These are phyloP conservation scores for Scheffersomyces titani DNA, from an alignment of 1,139 yeast species.

Conservation along the genomic window DNA sequence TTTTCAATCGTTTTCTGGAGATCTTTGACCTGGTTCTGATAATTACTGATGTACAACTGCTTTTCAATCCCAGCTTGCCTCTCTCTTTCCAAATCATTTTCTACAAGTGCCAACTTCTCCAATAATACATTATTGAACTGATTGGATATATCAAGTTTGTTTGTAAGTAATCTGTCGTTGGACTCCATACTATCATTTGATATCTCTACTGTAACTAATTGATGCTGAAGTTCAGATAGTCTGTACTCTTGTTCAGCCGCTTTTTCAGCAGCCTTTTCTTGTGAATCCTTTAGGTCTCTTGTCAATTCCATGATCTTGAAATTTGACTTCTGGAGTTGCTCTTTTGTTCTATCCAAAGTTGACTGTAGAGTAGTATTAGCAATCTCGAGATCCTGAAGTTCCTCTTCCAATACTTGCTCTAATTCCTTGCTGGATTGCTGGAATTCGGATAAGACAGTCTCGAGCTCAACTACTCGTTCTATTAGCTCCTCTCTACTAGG, in stretches of 20 bases:
- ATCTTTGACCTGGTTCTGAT: slow-evolving; percentile 33
- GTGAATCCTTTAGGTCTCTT: slow-evolving; percentile 23
- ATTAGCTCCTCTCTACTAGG: slow-evolving; percentile 29
- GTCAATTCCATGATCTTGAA: slow-evolving; percentile 15
- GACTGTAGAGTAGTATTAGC: slow-evolving; percentile 21
- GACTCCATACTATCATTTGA: slow-evolving; percentile 44
- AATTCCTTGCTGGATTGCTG: slow-evolving; percentile 47
- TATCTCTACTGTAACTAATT: slow-evolving; percentile 42
- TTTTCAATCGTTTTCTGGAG: slow-evolving; percentile 14
- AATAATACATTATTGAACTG: slow-evolving; percentile 43
- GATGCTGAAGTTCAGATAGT: slow-evolving; percentile 26
- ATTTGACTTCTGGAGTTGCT: slow-evolving; percentile 14
- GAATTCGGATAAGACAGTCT: slow-evolving; percentile 38
- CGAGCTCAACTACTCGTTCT: slow-evolving; percentile 35
- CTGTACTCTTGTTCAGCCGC: slow-evolving; percentile 20
- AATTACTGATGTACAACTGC: slow-evolving; percentile 35
- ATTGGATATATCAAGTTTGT: slow-evolving; percentile 34
- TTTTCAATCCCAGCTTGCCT: slow-evolving; percentile 30
- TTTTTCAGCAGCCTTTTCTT: slow-evolving; percentile 18
- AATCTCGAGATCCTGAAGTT: slow-evolving; percentile 35
- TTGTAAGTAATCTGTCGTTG: slow-evolving; percentile 35
- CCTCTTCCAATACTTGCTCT: slow-evolving; percentile 48
- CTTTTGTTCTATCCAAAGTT: slow-evolving; percentile 15
- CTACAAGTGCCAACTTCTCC: slow-evolving; percentile 43
- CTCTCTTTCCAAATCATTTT: slow-evolving; percentile 42